Conservation (phyloP, 2,329 filamentous ascomycete genomes). For the Xylariaceae sp. region DNA sequence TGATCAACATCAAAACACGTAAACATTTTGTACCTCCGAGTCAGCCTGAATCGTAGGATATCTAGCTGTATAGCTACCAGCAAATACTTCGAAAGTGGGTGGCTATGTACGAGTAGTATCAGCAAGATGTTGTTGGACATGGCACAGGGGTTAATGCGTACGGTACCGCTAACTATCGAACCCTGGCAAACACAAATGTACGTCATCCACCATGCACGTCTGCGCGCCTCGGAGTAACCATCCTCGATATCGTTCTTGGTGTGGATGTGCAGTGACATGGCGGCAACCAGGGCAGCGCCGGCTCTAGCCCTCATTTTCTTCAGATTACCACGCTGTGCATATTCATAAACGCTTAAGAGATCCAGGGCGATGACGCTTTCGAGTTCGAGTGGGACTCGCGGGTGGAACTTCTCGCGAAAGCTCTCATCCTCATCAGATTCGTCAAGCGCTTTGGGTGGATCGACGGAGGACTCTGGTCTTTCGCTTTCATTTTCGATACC, state of each 20-base stretch:
- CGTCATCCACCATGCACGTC: constrained; percentile 53
- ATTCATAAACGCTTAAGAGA: constrained; percentile 49
- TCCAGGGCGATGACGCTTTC: constrained; percentile 46
- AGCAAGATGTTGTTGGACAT: neutral
- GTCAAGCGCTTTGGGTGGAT: constrained; percentile 42
- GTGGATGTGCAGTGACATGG: constrained; percentile 44
- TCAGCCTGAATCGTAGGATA: constrained; percentile 40
- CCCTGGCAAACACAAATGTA: constrained; percentile 49
- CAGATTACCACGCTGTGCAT: constrained; percentile 49
- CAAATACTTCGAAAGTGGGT: constrained; percentile 40
- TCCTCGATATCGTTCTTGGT: constrained; percentile 34
- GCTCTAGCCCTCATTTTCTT: constrained; percentile 48
- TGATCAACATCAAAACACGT: neutral
- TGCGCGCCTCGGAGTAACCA: constrained; percentile 41
- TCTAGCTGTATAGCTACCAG: constrained; percentile 42
- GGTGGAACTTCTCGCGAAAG: constrained; percentile 40
- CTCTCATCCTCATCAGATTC: constrained; percentile 29
- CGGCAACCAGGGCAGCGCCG: constrained; percentile 43
- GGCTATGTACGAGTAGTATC: constrained; percentile 27
- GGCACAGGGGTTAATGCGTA: constrained; percentile 22
- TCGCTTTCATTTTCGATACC: constrained; percentile 47
- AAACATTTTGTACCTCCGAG: constrained; percentile 33
- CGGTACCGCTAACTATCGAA: constrained; percentile 47
- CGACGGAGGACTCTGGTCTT: constrained; percentile 40
- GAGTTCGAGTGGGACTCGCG: constrained; percentile 40